Base-by-base conservation (phyloP, 306 rosid species). In the Coriaria nepalensis region DNA sequence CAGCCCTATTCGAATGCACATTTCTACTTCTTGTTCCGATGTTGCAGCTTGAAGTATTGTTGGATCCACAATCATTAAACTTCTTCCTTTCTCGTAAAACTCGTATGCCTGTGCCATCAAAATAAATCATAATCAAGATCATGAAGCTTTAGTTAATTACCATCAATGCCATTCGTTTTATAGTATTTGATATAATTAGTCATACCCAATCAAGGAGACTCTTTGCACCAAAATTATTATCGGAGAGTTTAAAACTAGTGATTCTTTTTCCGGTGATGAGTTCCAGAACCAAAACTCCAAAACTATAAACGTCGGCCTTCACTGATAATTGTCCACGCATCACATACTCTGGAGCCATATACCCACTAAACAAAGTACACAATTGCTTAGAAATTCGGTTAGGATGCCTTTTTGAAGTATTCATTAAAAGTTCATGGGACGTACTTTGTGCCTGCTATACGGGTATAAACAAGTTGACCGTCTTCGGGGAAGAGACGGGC, bases 401-500 rank as follows among this genome's bases (percentile, higher is more conserved):
- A 42, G 39, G 9, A 20, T 20, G 29, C 29, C 29, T 20, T 20
- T 42, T 34, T 40, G 39, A 11, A 20, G 46, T 35, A 43, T 43
- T 41, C 34, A 5, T 11, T 13, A 13, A 3, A 39, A 7, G 6
- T 6, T 4, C 38, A 45, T n/a, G 12, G 11, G 33, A 53, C 82
- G 35, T 79, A 90, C 98, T 90, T 90, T 73, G 98, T 90, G 39
- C 98, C 98, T 7, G 96, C 95, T 11, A 82, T 87, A 6, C 96
- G 95, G 37, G 98, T 90, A 46, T 90, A 75, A 61, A 90, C 93
- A 5, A 79, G 96, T 2, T 90, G 86, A 63, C 3, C 29, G 29
- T 90, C 96, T 68, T 85, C 98, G 0, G 98, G 98, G 67, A 85
- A 90, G 70, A 90, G 96, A 34, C 96, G 98, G 0, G 98, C 98